Evolutionary conservation across 2,329 filamentous ascomycete species (phyloP).

Genomic region (Penicillium sp.): DNA sequence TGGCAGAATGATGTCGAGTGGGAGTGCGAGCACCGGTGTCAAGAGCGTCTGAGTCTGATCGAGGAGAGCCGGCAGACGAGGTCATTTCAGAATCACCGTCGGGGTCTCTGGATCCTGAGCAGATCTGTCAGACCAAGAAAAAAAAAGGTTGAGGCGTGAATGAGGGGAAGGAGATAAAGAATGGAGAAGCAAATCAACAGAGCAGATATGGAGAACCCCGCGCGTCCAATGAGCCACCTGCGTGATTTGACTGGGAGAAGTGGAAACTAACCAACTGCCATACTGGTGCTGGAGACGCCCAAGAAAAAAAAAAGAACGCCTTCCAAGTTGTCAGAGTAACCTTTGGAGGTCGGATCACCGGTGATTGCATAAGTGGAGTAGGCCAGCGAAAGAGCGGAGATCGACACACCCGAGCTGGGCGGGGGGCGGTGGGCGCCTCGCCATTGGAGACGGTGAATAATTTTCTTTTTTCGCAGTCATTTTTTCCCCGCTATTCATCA

Average conservation of each 20-base stretch:
- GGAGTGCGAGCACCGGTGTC: slow-evolving; percentile 40
- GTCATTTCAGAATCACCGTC: slow-evolving; percentile 55
- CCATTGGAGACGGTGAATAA: slow-evolving; percentile 8
- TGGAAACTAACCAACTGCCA: slow-evolving; percentile 19
- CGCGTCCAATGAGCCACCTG: no score
- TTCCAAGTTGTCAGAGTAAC: background rate
- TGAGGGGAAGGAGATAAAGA: slow-evolving; percentile 1
- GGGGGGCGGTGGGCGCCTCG: slow-evolving; percentile 19
- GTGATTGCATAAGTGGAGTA: background rate
- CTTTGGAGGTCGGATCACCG: no score
- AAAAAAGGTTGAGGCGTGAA: background rate
- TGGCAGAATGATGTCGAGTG: slow-evolving; percentile 22
- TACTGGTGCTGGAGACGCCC: slow-evolving; percentile 3
- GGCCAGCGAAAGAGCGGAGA: slow-evolving; percentile 10
- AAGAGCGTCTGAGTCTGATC: slow-evolving; percentile 34
- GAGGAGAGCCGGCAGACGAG: slow-evolving; percentile 39
- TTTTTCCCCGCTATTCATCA: slow-evolving; percentile 1
- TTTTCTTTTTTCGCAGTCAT: slow-evolving; percentile 16
- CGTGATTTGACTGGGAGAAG: background rate
- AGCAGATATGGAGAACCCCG: background rate
- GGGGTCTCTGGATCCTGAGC: slow-evolving; percentile 34
- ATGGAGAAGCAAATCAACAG: background rate
- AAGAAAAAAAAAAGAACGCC: background rate
- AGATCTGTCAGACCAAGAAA: background rate
- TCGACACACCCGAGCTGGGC: slow-evolving; percentile 5